Conservation (phyloP, 2,329 filamentous ascomycete species). For the Monascus ruber region DNA sequence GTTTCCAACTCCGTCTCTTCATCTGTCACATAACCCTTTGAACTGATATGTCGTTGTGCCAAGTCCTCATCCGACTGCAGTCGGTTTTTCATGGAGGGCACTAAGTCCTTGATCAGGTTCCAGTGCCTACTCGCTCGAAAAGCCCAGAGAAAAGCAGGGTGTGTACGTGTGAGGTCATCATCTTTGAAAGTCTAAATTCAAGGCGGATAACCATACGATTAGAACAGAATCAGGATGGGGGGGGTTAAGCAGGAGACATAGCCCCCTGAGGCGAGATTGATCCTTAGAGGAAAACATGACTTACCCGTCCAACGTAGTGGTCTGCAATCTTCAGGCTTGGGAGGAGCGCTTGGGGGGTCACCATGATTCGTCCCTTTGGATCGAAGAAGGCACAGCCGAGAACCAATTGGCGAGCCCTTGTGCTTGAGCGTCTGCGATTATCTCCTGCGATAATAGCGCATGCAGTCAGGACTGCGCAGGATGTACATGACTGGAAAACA, state of each 20-base stretch:
- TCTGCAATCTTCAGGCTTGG: conserved; percentile 60
- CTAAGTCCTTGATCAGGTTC: conserved; percentile 54
- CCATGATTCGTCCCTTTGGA: conserved; percentile 33
- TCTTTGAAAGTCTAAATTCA: conserved; percentile 42
- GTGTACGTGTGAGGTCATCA: conserved; percentile 63
- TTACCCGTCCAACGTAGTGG: conserved; percentile 56
- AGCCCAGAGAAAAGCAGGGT: conserved; percentile 79
- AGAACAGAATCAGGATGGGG: not conserved
- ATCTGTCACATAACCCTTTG: conserved; percentile 25
- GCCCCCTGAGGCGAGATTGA: no score
- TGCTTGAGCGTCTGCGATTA: conserved; percentile 43
- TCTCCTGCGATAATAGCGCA: conserved; percentile 45
- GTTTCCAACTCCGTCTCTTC: conserved; percentile 46
- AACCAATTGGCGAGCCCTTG: conserved; percentile 51
- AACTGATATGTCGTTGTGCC: conserved; percentile 38
- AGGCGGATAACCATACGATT: no score
- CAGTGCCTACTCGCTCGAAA: conserved; percentile 73
- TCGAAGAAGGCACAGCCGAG: conserved; percentile 36
- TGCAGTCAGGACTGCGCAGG: conserved; percentile 48
- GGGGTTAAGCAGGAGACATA: not conserved
- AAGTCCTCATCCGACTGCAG: conserved; percentile 42
- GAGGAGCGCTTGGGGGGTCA: conserved; percentile 33
- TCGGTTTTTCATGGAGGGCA: conserved; percentile 62
- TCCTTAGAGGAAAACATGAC: conserved; percentile 3
- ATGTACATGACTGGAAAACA: conserved; percentile 43